phyloP scores from a whole-genome alignment of 768 basidiomycete species.

The Mycena venus region DNA sequence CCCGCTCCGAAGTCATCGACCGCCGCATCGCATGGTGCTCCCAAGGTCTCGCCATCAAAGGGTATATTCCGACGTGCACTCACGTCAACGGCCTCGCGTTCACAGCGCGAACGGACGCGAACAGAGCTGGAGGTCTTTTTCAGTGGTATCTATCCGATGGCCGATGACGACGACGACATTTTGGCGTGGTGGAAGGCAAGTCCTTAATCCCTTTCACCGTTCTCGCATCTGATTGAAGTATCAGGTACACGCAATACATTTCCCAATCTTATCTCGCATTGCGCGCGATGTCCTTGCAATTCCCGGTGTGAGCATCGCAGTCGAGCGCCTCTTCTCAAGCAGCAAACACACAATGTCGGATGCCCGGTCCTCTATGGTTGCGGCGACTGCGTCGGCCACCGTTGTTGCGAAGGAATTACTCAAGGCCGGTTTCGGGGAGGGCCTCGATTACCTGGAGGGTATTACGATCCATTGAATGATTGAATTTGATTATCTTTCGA shows the following conservation, averaged over 20 bases:
- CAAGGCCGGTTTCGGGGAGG: slow-evolving; percentile 24
- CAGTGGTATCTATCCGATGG: slow-evolving; percentile 13
- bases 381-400: slow-evolving; percentile 19
- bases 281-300: too few relatives aligned
- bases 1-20: neutral
- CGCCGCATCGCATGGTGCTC: neutral
- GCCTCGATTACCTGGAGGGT: slow-evolving; percentile 25
- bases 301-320: slow-evolving; percentile 33
- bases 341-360: slow-evolving; percentile 28
- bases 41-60: neutral
- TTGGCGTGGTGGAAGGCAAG: slow-evolving; percentile 18
- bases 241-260: too few relatives aligned
- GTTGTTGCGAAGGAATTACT: slow-evolving; percentile 32
- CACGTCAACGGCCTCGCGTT: too few relatives aligned
- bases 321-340: slow-evolving; percentile 34
- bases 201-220: neutral
- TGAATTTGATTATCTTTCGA: neutral
- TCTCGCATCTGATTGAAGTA: too few relatives aligned
- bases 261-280: too few relatives aligned
- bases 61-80: too few relatives aligned
- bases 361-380: slow-evolving; percentile 26
- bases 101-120: too few relatives aligned
- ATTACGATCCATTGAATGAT: slow-evolving; percentile 23
- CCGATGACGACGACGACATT: slow-evolving; percentile 5
- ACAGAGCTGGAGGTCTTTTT: slow-evolving; percentile 3